Base-by-base conservation (phyloP, 2,329 filamentous ascomycete species). In the Diaporthe vaccinii region DNA sequence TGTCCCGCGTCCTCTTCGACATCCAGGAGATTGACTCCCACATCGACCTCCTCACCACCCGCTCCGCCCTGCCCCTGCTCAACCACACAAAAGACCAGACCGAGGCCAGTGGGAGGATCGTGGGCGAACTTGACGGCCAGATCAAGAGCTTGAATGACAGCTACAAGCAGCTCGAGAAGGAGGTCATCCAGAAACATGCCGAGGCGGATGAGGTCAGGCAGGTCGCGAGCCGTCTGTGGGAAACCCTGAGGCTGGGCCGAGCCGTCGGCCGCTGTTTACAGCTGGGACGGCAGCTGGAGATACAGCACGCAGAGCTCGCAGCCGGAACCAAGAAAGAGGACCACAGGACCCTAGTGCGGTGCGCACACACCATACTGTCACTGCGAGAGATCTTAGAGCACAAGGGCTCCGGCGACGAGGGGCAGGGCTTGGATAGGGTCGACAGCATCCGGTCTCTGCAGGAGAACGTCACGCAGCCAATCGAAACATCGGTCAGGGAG, bases 1-100 rank as follows among this genome's bases (percentile, higher is more conserved):
- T 99, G 65, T 98, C 96, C 7, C 92, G 95, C 73, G 96, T 98
- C 7, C 91, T 98, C 9, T 99, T 99, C 85, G 97, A 99, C 84
- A 93, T 97, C 4, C 97, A 98, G 82, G 97, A 98, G 84, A 93
- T 99, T 78, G 96, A 98, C 85, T 98, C 96, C 0, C 95, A 98
- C 82, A 98, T 99, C 78, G 95, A 99, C 83, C 90, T 91, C 4
- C 89, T 98, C 55, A 97, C 96, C 8, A 97, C 95, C 3, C 93
- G 94, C 77, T 94, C 93, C 39, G 95, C 97, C 3, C 86, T 96
- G 0, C 94, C 95, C 0, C 88, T 99, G 39, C 89, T 99, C 28
- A 87, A 92, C 41, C 90, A 98, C 83, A 97, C 96, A 4, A 89
- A 92, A 76, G 86, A 91, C 58, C 94, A 97, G 83, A 94, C 92